These are phyloP conservation scores for Coniochaeta sp. DNA, from an alignment of 2,329 filamentous ascomycete species.

Conservation along the genomic window DNA sequence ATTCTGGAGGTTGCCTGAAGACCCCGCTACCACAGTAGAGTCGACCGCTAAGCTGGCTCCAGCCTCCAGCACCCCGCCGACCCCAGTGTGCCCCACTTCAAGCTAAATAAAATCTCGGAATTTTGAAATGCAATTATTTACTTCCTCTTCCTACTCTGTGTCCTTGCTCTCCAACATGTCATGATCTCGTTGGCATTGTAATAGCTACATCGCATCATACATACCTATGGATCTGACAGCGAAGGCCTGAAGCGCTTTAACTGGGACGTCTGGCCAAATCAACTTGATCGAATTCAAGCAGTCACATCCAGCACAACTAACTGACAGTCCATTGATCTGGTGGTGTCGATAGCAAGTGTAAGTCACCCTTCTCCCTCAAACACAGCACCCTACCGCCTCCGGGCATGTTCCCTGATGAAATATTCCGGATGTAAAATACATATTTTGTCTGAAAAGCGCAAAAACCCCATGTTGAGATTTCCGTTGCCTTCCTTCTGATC, in stretches of 20 bases:
- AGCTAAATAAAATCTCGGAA: neutral
- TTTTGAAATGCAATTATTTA: neutral
- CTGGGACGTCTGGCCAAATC: too few species aligned
- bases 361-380: neutral
- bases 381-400: too few species aligned
- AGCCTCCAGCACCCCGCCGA: too few species aligned
- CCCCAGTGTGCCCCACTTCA: neutral
- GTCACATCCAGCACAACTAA: too few species aligned
- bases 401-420: neutral
- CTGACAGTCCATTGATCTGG: neutral
- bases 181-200: neutral
- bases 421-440: constrained; percentile 1
- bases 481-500: constrained; percentile 1
- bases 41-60: neutral
- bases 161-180: neutral
- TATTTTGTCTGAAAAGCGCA: constrained; percentile 1
- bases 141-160: neutral
- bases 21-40: too few species aligned
- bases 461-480: constrained; percentile 1
- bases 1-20: too few species aligned
- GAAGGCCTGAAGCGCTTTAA: neutral
- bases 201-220: neutral
- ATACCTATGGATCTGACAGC: neutral
- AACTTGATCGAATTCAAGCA: too few species aligned
- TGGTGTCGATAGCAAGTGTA: neutral